phyloP scores from a whole-genome alignment of 495 filamentous ascomycete species.

The Xylaria cubensis region DNA sequence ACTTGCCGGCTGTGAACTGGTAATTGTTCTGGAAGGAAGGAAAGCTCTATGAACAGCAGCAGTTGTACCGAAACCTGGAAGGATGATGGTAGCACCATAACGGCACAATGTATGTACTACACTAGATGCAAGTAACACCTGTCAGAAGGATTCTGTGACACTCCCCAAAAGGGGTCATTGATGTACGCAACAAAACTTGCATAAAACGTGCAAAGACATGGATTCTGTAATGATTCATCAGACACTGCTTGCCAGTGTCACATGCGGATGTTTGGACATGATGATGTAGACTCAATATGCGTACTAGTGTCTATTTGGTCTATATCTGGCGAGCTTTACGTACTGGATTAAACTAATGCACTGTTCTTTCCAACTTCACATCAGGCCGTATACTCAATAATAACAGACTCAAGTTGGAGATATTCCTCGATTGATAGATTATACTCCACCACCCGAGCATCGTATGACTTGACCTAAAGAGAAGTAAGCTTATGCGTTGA shows the following conservation, averaged over 20 bases:
- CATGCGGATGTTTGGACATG: background rate
- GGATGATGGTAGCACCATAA: constrained; percentile 11
- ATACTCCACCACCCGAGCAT: constrained; percentile 41
- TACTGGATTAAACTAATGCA: constrained; percentile 16
- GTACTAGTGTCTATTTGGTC: constrained; percentile 21
- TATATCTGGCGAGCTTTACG: constrained; percentile 13
- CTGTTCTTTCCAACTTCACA: background rate
- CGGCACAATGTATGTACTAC: constrained; percentile 20
- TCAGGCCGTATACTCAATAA: constrained; percentile 7
- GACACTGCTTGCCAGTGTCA: background rate
- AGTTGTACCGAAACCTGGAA: too few relatives aligned
- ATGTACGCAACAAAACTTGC: background rate
- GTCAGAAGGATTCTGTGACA: constrained; percentile 16
- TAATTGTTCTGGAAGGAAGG: background rate
- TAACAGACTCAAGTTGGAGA: background rate
- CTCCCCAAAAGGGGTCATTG: background rate
- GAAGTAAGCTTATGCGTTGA: constrained; percentile 28
- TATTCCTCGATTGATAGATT: constrained; percentile 17
- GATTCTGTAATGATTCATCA: background rate
- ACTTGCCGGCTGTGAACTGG: background rate
- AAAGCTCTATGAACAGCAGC: background rate
- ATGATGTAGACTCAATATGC: background rate
- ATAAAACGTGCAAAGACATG: background rate
- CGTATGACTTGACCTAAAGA: constrained; percentile 49
- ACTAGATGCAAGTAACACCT: constrained; percentile 7